A percentile compares a stretch with the other conserved stretches of the same genome.
These are phyloP conservation scores for Eimeria sp. DNA, from an alignment of 169 alveolate genomes.

Conservation along the genomic window DNA sequence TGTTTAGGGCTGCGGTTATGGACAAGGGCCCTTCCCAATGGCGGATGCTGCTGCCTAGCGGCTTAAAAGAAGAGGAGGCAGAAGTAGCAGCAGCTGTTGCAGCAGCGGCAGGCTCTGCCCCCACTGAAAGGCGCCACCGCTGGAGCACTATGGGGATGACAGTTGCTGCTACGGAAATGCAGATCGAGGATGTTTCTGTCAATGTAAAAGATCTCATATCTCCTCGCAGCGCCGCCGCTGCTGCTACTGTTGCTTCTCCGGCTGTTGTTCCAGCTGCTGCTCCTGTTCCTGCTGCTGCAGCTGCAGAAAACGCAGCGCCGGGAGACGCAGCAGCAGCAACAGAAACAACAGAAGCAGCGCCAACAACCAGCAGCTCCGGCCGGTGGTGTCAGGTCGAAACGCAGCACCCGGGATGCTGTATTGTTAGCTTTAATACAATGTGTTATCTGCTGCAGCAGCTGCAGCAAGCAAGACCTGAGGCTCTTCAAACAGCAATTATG, in stretches of 20 bases:
- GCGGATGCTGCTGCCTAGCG: constrained; percentile 45
- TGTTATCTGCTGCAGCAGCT: not conserved
- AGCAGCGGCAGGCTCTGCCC: not conserved
- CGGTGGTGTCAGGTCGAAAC: constrained; percentile 51
- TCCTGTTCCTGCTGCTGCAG: not conserved
- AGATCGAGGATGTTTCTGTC: not conserved
- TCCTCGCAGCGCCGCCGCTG: constrained; percentile 1
- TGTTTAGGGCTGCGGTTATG: constrained; percentile 47
- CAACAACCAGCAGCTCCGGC: not conserved
- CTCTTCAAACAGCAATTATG: not conserved
- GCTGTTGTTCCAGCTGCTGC: not conserved
- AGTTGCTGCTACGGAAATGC: constrained; percentile 4
- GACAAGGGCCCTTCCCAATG: constrained; percentile 66
- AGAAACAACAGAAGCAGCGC: not conserved
- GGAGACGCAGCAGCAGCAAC: not conserved
- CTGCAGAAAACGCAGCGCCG: not conserved
- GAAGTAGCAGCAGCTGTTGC: constrained; percentile 4
- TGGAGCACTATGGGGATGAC: not conserved
- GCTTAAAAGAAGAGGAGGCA: not conserved
- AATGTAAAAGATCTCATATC: not conserved
- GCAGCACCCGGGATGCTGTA: constrained; percentile 65
- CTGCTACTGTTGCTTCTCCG: not conserved
- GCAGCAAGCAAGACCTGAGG: not conserved
- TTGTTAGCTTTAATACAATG: constrained; percentile 48
- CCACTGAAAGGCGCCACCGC: not conserved